Base-by-base conservation (phyloP, 2,329 filamentous ascomycete genomes). In the Aquanectria penicillioides region DNA sequence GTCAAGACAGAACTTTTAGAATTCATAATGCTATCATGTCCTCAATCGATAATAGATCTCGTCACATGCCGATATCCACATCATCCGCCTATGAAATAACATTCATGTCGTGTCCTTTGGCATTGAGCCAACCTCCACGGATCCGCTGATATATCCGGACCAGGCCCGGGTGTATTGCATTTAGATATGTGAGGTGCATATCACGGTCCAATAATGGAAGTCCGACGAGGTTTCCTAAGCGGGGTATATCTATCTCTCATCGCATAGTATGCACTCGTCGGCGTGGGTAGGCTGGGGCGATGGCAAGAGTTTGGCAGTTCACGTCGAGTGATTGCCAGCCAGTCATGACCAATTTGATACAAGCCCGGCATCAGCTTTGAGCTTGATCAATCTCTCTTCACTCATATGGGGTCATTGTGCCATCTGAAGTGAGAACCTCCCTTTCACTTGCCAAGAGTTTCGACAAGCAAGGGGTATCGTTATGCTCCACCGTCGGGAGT, bases 161-260 rank as follows among this genome's bases (percentile, higher is more conserved):
- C 18, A 38, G 31, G 33, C 22, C 13, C 25, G 23, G 33, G 25
- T 36, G 36, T 18, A 31, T 15, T 15, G 20, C 26, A 44, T 31
- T 12, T 18, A 25, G n/a, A n/a, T n/a, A 31, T 18, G 9, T 20
- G 26, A 11, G 11, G 15, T 13, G 25, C 41, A 7, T 29, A 18
- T 28, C 26, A 13, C 7, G 22, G 25, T 31, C 26, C 11, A 44
- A 25, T 44, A 20, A 7, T 44, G 41, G 17, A 15, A 10, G 22
- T 29, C 10, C 41, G 9, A 57, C 48, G 50, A 61, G 51, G 22
- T 56, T 51, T 46, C 50, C 51, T 53, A 57, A 60, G 55, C 64
- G 59, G 62, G 51, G 65, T 67, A 69, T 66, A 67, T 69, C 65
- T 69, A 67, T 63, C 67, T 37, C 63, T 57, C 54, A 53, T 67